Evolutionary conservation across 2,329 filamentous ascomycete genomes (phyloP).

Genomic region (Phaeophleospora eucalypticola): DNA sequence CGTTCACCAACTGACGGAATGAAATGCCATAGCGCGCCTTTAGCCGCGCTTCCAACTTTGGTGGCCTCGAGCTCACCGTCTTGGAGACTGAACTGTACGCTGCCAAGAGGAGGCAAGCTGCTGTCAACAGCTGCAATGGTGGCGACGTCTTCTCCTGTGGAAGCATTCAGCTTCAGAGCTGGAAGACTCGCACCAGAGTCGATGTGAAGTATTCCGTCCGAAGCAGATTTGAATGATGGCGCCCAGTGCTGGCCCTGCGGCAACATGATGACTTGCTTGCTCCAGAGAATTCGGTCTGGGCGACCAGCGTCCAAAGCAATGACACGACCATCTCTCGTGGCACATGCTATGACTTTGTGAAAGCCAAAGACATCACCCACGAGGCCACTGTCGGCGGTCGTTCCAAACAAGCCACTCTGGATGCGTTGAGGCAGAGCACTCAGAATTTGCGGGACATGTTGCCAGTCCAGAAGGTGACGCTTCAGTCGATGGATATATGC

Average conservation of each 20-base stretch:
- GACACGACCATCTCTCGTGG: constrained; percentile 72
- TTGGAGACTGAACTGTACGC: constrained; percentile 25
- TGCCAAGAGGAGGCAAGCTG: constrained; percentile 2
- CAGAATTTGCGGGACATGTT: constrained; percentile 70
- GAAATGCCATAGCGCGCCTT: constrained; percentile 63
- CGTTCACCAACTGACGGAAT: constrained; percentile 60
- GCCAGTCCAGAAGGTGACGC: constrained; percentile 74
- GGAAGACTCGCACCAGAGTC: constrained; percentile 38
- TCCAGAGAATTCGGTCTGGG: constrained; percentile 73
- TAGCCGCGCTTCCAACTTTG: constrained; percentile 10
- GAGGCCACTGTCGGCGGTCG: constrained; percentile 43
- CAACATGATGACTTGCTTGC: constrained; percentile 58
- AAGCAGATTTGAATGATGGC: constrained; percentile 19
- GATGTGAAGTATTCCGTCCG: constrained; percentile 39
- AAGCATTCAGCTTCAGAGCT: constrained; percentile 47
- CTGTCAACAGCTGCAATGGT: constrained; percentile 9
- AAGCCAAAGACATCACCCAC: constrained; percentile 77
- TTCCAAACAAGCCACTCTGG: constrained; percentile 48
- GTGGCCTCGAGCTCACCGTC: constrained; percentile 27
- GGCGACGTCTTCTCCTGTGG: constrained; percentile 26
- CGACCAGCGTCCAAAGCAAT: constrained; percentile 75
- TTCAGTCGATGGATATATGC: constrained; percentile 87
- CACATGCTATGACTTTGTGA: constrained; percentile 77
- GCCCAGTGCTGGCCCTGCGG: constrained; percentile 54
- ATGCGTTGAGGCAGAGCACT: constrained; percentile 65